Conservation (phyloP, 306 rosid genomes). For the Cotoneaster glaucophyllus region DNA sequence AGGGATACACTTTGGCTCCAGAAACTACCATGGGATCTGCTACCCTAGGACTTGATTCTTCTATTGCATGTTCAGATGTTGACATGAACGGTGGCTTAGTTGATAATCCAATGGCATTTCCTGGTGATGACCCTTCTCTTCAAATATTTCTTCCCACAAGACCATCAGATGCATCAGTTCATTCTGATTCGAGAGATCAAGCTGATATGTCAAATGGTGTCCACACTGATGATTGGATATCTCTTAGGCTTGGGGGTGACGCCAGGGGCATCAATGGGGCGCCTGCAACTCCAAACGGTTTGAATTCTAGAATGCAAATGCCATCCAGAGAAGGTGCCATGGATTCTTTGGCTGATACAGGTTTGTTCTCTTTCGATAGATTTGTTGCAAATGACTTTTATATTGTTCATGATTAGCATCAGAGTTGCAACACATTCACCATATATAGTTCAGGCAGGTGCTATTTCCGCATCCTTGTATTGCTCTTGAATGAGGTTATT, state of each 20-base stretch:
- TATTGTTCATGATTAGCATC: slow-evolving; percentile 2
- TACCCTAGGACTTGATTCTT: slow-evolving; percentile 44
- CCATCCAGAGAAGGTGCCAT: slow-evolving; percentile 46
- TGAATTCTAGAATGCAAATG: slow-evolving; percentile 47
- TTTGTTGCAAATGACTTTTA: not conserved
- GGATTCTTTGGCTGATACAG: slow-evolving; percentile 57
- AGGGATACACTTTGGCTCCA: slow-evolving; percentile 60
- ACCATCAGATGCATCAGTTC: slow-evolving; percentile 63
- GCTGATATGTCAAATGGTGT: slow-evolving; percentile 74
- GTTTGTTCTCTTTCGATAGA: slow-evolving; percentile 44
- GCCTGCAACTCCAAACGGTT: slow-evolving; percentile 43
- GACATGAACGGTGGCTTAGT: slow-evolving; percentile 78
- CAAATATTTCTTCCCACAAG: slow-evolving; percentile 95
- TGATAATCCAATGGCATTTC: slow-evolving; percentile 79
- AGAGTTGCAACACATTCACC: too few relatives aligned
- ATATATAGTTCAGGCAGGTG: not conserved
- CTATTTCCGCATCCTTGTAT: not conserved
- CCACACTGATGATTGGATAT: slow-evolving; percentile 78
- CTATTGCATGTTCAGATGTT: slow-evolving; percentile 47
- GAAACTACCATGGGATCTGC: slow-evolving; percentile 60
- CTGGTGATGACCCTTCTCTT: slow-evolving; percentile 85
- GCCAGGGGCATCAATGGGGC: slow-evolving; percentile 51
- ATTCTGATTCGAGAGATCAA: slow-evolving; percentile 66
- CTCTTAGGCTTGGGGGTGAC: slow-evolving; percentile 88
- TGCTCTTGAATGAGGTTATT: not conserved